These are phyloP conservation scores for Paraleonurus japonicus DNA, from an alignment of 257 asterid species.

Conservation along the genomic window DNA sequence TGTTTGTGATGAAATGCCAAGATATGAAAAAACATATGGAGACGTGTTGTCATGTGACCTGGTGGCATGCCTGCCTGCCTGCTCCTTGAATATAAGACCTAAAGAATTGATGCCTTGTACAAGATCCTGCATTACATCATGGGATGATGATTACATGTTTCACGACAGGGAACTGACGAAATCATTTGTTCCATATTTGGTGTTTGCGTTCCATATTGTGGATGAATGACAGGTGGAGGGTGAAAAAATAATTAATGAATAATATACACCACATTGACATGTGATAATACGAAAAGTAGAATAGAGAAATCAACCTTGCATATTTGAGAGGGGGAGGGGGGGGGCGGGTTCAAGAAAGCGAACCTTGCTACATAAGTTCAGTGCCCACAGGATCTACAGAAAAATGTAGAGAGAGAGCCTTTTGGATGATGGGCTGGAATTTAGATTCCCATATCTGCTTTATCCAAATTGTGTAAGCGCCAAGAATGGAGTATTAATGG, in stretches of 20 bases:
- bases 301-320: no score
- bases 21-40: neutral
- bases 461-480: slow-evolving; percentile 18
- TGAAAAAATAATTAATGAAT: no score
- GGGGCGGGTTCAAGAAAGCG: slow-evolving; percentile 15
- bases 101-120: neutral
- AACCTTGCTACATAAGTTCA: slow-evolving; percentile 68
- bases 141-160: neutral
- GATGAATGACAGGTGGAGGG: no score
- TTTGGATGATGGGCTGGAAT: slow-evolving; percentile 47
- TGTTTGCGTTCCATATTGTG: no score
- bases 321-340: no score
- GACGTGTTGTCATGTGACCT: neutral
- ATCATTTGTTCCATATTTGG: no score
- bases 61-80: neutral
- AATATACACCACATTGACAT: no score
- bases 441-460: slow-evolving; percentile 61
- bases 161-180: neutral
- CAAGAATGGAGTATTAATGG: slow-evolving; percentile 14
- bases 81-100: slow-evolving; percentile 3
- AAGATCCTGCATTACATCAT: slow-evolving; percentile 1
- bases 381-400: slow-evolving; percentile 69
- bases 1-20: neutral
- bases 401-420: slow-evolving; percentile 45
- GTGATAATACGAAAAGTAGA: no score